Conservation (phyloP, 2,329 filamentous ascomycete genomes). For the Aspergillus fumigatiaffinis region DNA sequence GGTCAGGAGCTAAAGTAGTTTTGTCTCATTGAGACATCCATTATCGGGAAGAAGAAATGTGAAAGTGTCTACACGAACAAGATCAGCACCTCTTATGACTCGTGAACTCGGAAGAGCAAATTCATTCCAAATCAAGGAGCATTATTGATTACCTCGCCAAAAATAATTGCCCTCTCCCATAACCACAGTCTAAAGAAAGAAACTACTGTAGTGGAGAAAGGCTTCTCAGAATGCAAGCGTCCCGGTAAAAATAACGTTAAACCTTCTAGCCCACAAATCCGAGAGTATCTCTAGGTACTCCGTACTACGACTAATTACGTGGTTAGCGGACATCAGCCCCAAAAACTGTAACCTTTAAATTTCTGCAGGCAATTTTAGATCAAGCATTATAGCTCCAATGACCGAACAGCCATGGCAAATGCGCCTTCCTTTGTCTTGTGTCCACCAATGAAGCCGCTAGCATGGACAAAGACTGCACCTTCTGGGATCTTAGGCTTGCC, state of each 20-base stretch:
- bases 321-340: neutral
- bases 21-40: neutral
- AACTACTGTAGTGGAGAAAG: neutral
- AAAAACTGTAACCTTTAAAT: neutral
- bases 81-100: neutral
- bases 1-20: slow-evolving; percentile 27
- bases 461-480: slow-evolving; percentile 86
- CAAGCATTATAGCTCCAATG: slow-evolving; percentile 26
- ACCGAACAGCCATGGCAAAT: slow-evolving; percentile 67
- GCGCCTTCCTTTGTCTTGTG: slow-evolving; percentile 89
- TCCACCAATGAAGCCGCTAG: slow-evolving; percentile 91
- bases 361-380: neutral
- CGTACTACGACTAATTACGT: neutral
- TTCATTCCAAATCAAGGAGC: neutral
- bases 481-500: slow-evolving; percentile 37
- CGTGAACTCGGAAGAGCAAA: neutral
- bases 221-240: neutral
- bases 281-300: neutral
- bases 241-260: neutral
- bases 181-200: neutral
- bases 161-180: neutral
- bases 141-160: neutral
- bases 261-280: neutral
- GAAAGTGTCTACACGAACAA: neutral
- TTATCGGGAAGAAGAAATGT: neutral